Percentiles rank a stretch among this genome's conserved stretches.
Evolutionary conservation across 2,329 filamentous ascomycete species (phyloP).

Genomic region (Fusarium ramigenum): DNA sequence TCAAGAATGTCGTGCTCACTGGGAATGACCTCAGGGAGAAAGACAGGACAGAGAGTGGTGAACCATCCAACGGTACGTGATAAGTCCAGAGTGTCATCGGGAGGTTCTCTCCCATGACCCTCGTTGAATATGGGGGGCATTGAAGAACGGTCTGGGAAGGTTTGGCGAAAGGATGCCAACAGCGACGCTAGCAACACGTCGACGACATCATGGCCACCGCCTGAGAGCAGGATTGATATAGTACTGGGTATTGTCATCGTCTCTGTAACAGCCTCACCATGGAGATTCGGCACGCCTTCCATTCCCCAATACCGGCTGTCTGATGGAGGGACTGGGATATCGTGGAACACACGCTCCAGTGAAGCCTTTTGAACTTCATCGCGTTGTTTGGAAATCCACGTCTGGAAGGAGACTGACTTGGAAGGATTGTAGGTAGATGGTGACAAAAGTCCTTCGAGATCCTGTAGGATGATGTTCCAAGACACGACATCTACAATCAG

Average conservation of each 20-base stretch:
- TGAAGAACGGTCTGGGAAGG: conserved; percentile 41
- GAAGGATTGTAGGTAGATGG: conserved; percentile 40
- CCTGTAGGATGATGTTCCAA: conserved; percentile 52
- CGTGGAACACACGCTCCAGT: conserved; percentile 28
- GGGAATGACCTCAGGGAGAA: conserved; percentile 26
- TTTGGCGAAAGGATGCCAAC: conserved; percentile 38
- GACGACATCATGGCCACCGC: conserved; percentile 37
- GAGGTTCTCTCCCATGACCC: conserved; percentile 49
- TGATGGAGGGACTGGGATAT: not conserved
- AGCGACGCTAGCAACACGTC: conserved; percentile 48
- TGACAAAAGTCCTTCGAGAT: conserved; percentile 48
- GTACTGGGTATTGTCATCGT: not conserved
- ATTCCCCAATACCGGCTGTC: conserved; percentile 42
- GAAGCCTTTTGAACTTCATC: not conserved
- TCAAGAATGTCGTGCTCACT: conserved; percentile 16
- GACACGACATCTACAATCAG: conserved; percentile 57
- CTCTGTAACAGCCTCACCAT: conserved; percentile 19
- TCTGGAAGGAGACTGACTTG: conserved; percentile 23
- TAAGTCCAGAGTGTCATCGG: conserved; percentile 40
- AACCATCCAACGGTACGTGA: conserved; percentile 52
- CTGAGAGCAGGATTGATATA: not conserved
- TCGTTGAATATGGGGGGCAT: conserved; percentile 46
- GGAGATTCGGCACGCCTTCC: conserved; percentile 15
- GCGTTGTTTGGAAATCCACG: conserved; percentile 49
- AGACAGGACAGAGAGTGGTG: conserved; percentile 42